Evolutionary conservation across 2,329 filamentous ascomycete genomes (phyloP), one percentile per base, ranked within the genome.

Genomic region (Aspergillus sp.): DNA sequence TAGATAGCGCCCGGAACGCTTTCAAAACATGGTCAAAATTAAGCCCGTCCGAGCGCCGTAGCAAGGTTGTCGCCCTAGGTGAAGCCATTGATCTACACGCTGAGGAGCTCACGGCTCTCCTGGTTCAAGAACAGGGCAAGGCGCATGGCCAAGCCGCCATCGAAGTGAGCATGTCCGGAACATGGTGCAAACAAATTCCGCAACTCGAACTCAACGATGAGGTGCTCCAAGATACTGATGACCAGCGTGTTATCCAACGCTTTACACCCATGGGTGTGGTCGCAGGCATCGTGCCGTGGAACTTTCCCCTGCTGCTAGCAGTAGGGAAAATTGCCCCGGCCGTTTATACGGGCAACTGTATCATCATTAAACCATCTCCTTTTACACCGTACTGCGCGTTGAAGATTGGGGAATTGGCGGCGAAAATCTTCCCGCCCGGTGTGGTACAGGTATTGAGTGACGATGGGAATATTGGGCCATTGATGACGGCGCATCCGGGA

Each of bases 281-380:
- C 2, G 83, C 75, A 15, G 84, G 80, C 59, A 85, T 87, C 65
- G 80, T 80, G 38, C 84, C 84, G 0, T 87, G 84, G 84, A 87
- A 87, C 71, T 86, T 70, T 58, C 73, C 76, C 7, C 45, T 76
- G 19, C 53, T 71, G 30, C 65, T 76, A 3, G 74, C 78, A 17
- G 78, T 78, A 57, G 74, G 81, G 53, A 87, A 87, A 70, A 76
- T 84, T 41, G 75, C 73, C 5, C 76, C 80, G 1, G 76, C 81
- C 0, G 69, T 84, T 5, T 63, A 83, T 13, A 81, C 82, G 0
- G 83, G 82, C 38, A 82, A 82, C 70, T 74, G 75, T 41, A 75
- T 85, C 36, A 84, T 86, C 66, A 78, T 86, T 66, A 72, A 72
- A 30, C 82, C 84, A 1, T 86, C 84, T 0, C 66, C 64, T 0